phyloP scores from a whole-genome alignment of 441 rosid genomes.

The Croton setiger region DNA sequence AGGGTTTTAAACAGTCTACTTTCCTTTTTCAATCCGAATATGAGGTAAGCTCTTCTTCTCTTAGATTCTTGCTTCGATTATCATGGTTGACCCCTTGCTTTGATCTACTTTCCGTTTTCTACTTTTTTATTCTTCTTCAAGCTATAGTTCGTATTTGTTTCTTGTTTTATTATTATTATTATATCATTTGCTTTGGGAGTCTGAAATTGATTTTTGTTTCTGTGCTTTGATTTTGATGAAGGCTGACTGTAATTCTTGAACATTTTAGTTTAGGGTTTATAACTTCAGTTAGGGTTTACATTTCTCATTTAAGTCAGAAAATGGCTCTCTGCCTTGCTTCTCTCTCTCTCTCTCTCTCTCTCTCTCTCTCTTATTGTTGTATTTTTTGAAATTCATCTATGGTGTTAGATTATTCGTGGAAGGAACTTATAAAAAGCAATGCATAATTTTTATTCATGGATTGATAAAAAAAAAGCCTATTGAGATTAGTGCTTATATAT shows the following conservation, averaged over 20 bases:
- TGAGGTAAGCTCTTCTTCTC: slow-evolving; percentile 17
- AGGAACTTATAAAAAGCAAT: not conserved
- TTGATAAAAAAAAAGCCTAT: not conserved
- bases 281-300: not conserved
- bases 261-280: not conserved
- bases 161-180: not conserved
- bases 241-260: not conserved
- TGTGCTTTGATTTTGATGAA: not conserved
- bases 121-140: not conserved
- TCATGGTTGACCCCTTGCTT: not conserved
- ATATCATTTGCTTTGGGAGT: not conserved
- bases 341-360: too few relatives aligned
- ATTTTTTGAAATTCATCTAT: too few relatives aligned
- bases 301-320: not conserved
- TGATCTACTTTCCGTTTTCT: not conserved
- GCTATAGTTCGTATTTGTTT: not conserved
- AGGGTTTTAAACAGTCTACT: slow-evolving; percentile 14
- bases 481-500: not conserved
- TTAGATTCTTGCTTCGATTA: not conserved
- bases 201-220: not conserved
- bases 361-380: too few relatives aligned
- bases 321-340: not conserved
- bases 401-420: not conserved
- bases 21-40: not conserved
- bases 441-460: not conserved